These are phyloP conservation scores for Fusarium siculi DNA, from an alignment of 2,329 filamentous ascomycete species.

Conservation along the genomic window DNA sequence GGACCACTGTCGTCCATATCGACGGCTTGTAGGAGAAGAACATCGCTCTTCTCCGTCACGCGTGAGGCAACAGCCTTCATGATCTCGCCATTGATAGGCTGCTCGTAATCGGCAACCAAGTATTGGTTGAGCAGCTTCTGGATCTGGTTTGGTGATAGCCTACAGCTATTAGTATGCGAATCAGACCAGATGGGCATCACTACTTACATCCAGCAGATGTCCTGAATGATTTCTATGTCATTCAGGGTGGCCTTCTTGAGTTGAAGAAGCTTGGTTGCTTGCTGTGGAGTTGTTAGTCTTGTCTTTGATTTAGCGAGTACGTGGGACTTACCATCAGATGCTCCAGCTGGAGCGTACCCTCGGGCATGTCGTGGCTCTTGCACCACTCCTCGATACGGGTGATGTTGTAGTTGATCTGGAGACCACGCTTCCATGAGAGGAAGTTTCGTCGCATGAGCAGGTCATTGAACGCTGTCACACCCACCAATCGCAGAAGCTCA, in stretches of 20 bases:
- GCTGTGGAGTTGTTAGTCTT: conserved; percentile 60
- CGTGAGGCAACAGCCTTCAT: conserved; percentile 99
- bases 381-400: conserved; percentile 99
- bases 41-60: conserved; percentile 98
- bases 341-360: conserved; percentile 95
- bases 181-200: background rate
- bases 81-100: conserved; percentile 99
- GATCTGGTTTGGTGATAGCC: conserved; percentile 97
- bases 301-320: background rate
- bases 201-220: conserved; percentile 99
- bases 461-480: conserved; percentile 98
- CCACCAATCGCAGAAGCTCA: conserved; percentile 90
- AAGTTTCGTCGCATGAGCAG: conserved; percentile 98
- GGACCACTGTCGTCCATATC: conserved; percentile 99
- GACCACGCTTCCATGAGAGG: conserved; percentile 97
- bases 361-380: conserved; percentile 99
- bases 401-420: conserved; percentile 99
- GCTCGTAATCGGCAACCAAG: conserved; percentile 97
- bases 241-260: conserved; percentile 99
- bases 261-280: conserved; percentile 98
- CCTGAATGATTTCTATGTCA: conserved; percentile 99
- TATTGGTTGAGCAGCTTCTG: conserved; percentile 99
- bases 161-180: conserved; percentile 49
- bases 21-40: conserved; percentile 90
- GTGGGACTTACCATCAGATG: conserved; percentile 82